Evolutionary conservation across 2,329 filamentous ascomycete species (phyloP), one percentile per base, ranked within the genome.

Genomic region (Byssochlamys sp.): DNA sequence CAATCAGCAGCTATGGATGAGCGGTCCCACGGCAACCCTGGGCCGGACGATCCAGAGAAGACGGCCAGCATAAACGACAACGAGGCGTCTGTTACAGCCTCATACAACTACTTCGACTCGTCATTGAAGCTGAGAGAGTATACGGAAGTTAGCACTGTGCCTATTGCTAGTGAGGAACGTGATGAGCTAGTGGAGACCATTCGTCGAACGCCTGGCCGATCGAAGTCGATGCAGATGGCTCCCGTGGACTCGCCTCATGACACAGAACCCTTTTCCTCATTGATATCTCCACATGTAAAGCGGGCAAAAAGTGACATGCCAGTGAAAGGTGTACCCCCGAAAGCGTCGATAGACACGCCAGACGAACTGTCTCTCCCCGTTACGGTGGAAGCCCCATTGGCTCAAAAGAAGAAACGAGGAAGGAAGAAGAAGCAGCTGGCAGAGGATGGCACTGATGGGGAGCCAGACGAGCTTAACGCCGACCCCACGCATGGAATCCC

Each of bases 241-340:
- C 19, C 62, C 10, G 54, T 58, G n/a, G 66, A 65, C 53, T 75
- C 73, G 3, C 71, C 71, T 6, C 72, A 73, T 50, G 73, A 75
- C 53, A 76, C 74, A 1, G 68, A 74, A 50, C 73, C 72, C 25
- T 65, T 74, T 33, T 75, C 73, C 10, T 75, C 73, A 5, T 59
- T 69, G 6, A 56, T 61, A 9, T 67, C 70, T 0, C 61, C 66
- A 1, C 63, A 65, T 25, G 56, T 62, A n/a, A 62, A 56, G 27
- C 62, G 64, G 57, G 52, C 64, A 5, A 70, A 63, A 28, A 66
- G 61, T 25, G 66, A 69, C 12, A 4, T 60, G 53, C 9, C 49
- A 59, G 33, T n/a, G 19, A 55, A 7, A 12, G 55, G 60, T 12
- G 60, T 55, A 3, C 56, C 57, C 4, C 62, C 61, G 12, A 61